Base-by-base conservation (phyloP, 306 rosid genomes). In the Castanea sativa region DNA sequence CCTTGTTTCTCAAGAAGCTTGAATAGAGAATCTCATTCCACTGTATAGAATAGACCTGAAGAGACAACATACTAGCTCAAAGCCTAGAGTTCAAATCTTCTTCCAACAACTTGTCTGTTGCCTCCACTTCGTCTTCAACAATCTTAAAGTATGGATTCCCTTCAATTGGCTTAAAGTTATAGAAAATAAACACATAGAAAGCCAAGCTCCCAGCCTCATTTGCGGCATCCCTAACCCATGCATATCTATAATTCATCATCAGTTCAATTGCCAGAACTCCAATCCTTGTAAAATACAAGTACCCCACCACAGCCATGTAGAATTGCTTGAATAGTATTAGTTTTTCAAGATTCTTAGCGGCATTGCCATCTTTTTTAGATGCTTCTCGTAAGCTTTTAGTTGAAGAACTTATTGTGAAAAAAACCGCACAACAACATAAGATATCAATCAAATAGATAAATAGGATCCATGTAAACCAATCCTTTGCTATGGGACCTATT, bases 261-360 rank as follows among this genome's bases (percentile, higher is more conserved):
- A 41, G 45, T 8, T 41, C 45, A 41, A 67, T 18, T 32, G 68
- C 65, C 13, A 68, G 55, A 52, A 19, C 41, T 41, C 45, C 45
- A 41, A 41, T 41, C n/a, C 74, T 27, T 4, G 80, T 68, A 33
- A 77, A 67, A 68, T 53, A 65, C 80, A 68, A 51, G 61, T 77
- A 77, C 32, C 10, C 65, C n/a, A 68, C 43, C 5, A 77, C 65
- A 8, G 68, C 80, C 53, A 32, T 29, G 57, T 53, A 77, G 55
- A 77, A 77, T 32, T 52, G 74, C 63, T 30, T 65, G 52, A 65
- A 77, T 16, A 65, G 65, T 13, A 74, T 65, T 10, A 68, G 65
- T 52, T 77, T 77, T 20, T 69, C 55, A n/a, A 77, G 59, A 23
- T 29, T 77, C 55, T 21, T 68, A 55, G 80, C 52, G 23, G 67